Base-by-base conservation (phyloP, 345 rosid genomes). In the Iberis pinnata region DNA sequence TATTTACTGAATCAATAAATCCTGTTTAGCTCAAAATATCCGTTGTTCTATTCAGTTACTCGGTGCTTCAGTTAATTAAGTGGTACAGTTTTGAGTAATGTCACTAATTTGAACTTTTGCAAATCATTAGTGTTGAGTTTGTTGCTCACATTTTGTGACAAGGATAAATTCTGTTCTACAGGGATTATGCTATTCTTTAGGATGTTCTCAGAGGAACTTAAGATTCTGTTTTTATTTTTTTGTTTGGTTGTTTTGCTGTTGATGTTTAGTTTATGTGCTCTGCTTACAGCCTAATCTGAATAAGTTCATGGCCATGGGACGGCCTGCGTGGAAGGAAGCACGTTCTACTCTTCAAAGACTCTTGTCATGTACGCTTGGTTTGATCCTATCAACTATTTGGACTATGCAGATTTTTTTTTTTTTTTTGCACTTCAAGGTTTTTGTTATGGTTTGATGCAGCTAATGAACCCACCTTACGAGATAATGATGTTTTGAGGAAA, bases 301-400 rank as follows among this genome's bases (percentile, higher is more conserved):
- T 65, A 84, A 77, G 62, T 75, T 90, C 55, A 53, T 92, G 73
- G 84, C 88, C 3, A 18, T 85, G 88, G 95, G 98, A 18, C 69
- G 85, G 38, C 94, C 97, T 42, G 97, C 95, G 0, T 92, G 98
- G 98, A 83, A 78, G 68, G 97, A 92, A 73, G 98, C 98, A 43
- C 98, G 98, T 2, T 61, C 79, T 20, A 81, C 83, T 7, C 79
- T 88, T 69, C 98, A 88, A 54, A 83, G 71, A 68, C 66, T 92
- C 22, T 49, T 92, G 46, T 85, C 97, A 57, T 72, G 98, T 83
- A 80, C 50, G 83, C 9, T 45, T 42, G 8, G 37, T 60, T 54
- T 60, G 35, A 41, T 52, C n/a, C 4, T 41, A 24, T 13, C 4
- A 32, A 6, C 39, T 47, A 6, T 60, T 40, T 47, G 19, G 32